These are phyloP conservation scores for Chloris gayana DNA, from an alignment of 176 grass and related monocot species.

Conservation along the genomic window DNA sequence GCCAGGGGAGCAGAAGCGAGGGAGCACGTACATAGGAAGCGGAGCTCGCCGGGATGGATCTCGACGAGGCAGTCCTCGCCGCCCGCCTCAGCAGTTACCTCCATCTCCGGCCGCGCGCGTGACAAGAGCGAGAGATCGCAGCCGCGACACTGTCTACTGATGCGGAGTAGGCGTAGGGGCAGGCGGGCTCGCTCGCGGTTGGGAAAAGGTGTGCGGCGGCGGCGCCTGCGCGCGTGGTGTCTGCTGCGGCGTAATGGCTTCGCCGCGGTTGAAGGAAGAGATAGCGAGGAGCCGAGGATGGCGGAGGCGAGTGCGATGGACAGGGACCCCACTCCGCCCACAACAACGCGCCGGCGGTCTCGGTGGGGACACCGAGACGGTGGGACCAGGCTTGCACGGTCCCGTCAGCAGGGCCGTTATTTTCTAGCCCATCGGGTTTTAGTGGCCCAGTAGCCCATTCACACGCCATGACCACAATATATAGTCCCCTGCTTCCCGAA, in stretches of 20 bases:
- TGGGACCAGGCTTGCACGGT: too few species aligned
- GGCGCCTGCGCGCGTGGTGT: not conserved
- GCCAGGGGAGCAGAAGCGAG: not conserved
- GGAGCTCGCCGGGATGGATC: slow-evolving; percentile 74
- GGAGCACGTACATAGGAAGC: slow-evolving; percentile 63
- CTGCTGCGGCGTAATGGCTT: not conserved
- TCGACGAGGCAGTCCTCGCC: slow-evolving; percentile 60
- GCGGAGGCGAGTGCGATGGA: too few species aligned
- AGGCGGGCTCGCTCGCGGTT: not conserved
- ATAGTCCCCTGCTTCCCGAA: not conserved
- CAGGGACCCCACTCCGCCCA: slow-evolving; percentile 25
- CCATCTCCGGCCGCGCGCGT: not conserved
- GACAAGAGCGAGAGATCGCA: not conserved
- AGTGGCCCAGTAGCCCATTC: not conserved
- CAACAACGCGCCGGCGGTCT: not conserved
- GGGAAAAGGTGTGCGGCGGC: not conserved
- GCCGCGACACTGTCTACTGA: not conserved
- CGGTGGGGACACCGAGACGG: not conserved
- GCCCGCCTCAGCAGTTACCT: slow-evolving; percentile 36
- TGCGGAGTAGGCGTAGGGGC: not conserved
- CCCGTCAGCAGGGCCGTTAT: not conserved
- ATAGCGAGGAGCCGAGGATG: too few species aligned
- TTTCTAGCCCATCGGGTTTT: not conserved
- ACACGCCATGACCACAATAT: not conserved
- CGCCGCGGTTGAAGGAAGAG: not conserved